Percentiles rank a stretch among this genome's conserved stretches.
These are phyloP conservation scores for Rachicladosporium sp. DNA, from an alignment of 2,329 filamentous ascomycete species.

Conservation along the genomic window DNA sequence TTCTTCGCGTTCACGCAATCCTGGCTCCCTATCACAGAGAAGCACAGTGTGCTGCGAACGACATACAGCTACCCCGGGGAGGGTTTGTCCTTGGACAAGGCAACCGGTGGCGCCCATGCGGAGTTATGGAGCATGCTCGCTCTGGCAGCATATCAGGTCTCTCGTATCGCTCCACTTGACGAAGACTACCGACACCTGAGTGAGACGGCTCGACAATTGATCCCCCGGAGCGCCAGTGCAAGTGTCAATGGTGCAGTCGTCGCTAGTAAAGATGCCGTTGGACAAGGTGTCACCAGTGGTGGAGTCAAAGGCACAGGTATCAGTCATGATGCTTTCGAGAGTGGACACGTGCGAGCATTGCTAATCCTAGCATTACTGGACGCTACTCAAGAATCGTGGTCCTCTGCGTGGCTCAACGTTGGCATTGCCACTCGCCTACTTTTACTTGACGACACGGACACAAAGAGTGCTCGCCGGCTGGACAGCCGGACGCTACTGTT, in stretches of 20 bases:
- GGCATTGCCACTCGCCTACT: constrained; percentile 48
- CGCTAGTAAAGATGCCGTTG: neutral
- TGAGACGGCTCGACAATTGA: constrained; percentile 13
- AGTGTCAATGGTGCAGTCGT: neutral
- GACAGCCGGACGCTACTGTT: constrained; percentile 27
- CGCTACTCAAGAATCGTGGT: constrained; percentile 45
- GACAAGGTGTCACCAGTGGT: too few species aligned
- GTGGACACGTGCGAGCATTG: constrained; percentile 31
- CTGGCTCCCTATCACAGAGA: constrained; percentile 65
- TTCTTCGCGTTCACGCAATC: constrained; percentile 66
- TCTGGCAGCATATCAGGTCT: constrained; percentile 24
- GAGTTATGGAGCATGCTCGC: constrained; percentile 36
- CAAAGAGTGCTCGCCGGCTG: constrained; percentile 3
- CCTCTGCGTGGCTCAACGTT: constrained; percentile 51
- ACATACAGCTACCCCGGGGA: constrained; percentile 43
- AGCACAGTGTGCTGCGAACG: constrained; percentile 46
- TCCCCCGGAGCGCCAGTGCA: neutral
- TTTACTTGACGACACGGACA: constrained; percentile 2
- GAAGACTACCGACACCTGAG: constrained; percentile 20
- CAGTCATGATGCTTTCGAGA: constrained; percentile 15
- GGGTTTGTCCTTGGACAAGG: constrained; percentile 23
- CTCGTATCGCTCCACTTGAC: constrained; percentile 16
- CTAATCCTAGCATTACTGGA: constrained; percentile 48
- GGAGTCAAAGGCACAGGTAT: too few species aligned
- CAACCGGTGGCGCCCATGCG: constrained; percentile 26